These are phyloP conservation scores for Erigeron philadelphicus DNA, from an alignment of 140 eudicot genomes.

Conservation along the genomic window DNA sequence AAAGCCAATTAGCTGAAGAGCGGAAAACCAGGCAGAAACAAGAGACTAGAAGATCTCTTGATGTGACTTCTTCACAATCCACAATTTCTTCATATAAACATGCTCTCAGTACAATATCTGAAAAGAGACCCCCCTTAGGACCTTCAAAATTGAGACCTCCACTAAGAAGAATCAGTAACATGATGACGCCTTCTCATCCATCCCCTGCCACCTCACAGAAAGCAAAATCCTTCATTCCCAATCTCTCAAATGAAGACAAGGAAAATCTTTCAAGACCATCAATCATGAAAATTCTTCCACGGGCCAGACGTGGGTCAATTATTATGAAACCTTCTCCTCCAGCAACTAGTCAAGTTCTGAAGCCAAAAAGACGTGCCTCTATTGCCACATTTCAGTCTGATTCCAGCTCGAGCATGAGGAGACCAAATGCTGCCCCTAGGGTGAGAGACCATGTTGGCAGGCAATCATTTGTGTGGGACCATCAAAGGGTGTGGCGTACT, in stretches of 20 bases:
- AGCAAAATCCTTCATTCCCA: slow-evolving; percentile 30
- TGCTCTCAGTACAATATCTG: slow-evolving; percentile 45
- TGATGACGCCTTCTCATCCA: slow-evolving; percentile 39
- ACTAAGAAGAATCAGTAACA: slow-evolving; percentile 50
- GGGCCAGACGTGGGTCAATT: slow-evolving; percentile 46
- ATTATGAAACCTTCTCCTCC: slow-evolving; percentile 41
- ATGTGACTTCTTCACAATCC: slow-evolving; percentile 50
- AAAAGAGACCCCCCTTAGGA: slow-evolving; percentile 60
- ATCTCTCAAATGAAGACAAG: slow-evolving; percentile 37
- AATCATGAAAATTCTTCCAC: slow-evolving; percentile 30
- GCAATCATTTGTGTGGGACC: slow-evolving; percentile 74
- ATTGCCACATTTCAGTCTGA: slow-evolving; percentile 51
- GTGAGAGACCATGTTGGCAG: slow-evolving; percentile 47
- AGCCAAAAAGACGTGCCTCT: slow-evolving; percentile 72
- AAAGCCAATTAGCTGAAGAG: slow-evolving; percentile 78
- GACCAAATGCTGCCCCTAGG: slow-evolving; percentile 23
- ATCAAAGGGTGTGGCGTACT: too few species aligned
- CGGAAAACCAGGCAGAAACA: slow-evolving; percentile 74
- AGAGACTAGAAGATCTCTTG: slow-evolving; percentile 59
- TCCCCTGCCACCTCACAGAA: slow-evolving; percentile 42
- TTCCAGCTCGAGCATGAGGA: slow-evolving; percentile 32
- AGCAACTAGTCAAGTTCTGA: slow-evolving; percentile 18
- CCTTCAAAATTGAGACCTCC: slow-evolving; percentile 69
- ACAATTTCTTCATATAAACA: slow-evolving; percentile 46
- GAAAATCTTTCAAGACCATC: slow-evolving; percentile 45